These are phyloP conservation scores for Sergeia podlipaevii DNA, from an alignment of 208 protist genomes.

Conservation along the genomic window DNA sequence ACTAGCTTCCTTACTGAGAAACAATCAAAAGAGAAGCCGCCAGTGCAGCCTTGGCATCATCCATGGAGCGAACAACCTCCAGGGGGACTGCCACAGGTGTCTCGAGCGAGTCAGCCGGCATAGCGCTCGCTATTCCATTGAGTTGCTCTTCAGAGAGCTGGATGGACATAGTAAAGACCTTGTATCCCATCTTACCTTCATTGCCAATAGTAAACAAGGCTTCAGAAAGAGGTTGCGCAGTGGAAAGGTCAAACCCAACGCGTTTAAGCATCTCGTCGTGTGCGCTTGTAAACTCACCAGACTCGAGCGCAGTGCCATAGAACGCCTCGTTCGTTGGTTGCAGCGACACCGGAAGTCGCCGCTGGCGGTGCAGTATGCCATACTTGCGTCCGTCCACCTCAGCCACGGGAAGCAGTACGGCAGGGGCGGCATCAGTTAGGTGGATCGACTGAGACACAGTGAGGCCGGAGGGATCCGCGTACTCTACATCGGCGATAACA, in stretches of 20 bases:
- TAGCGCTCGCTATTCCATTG: constrained; percentile 1
- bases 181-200: constrained; percentile 43
- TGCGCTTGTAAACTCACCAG: constrained; percentile 19
- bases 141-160: constrained; percentile 18
- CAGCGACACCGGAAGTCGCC: constrained; percentile 29
- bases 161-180: constrained; percentile 27
- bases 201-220: constrained; percentile 52
- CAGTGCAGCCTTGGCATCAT: constrained; percentile 53
- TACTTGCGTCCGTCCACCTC: constrained; percentile 20
- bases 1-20: too few species aligned
- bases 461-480: constrained; percentile 21
- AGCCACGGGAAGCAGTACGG: constrained; percentile 48
- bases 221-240: constrained; percentile 11
- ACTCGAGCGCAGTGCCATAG: constrained; percentile 23
- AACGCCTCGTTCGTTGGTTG: constrained; percentile 31
- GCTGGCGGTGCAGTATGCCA: constrained; percentile 37
- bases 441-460: constrained; percentile 29
- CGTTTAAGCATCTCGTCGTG: constrained; percentile 19
- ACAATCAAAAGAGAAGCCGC: constrained; percentile 38
- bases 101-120: background rate
- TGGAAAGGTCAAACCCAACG: constrained; percentile 25
- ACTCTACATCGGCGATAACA: constrained; percentile 55
- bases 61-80: constrained; percentile 28
- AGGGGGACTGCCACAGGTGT: constrained; percentile 30
- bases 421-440: constrained; percentile 25